Conservation (phyloP, 2,329 filamentous ascomycete genomes). For the Chaetomium sp. region DNA sequence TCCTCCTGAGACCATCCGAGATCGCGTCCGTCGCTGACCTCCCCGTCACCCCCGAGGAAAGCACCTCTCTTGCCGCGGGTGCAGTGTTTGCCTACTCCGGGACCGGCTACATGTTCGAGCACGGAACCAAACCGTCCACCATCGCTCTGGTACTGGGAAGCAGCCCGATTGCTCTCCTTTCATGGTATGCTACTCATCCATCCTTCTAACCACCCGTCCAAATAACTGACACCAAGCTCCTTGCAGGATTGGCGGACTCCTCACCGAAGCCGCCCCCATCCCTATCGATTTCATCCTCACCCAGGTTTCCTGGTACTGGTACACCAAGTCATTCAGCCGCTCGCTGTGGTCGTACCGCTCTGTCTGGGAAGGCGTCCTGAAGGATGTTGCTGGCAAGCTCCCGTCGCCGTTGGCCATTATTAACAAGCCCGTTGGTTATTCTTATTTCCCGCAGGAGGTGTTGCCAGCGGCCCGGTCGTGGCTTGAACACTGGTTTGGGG, state of each 20-base stretch:
- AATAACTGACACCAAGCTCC: not conserved
- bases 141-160: constrained; percentile 48
- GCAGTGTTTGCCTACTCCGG: constrained; percentile 36
- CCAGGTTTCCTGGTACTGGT: constrained; percentile 6
- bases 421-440: constrained; percentile 40
- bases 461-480: constrained; percentile 32
- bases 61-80: constrained; percentile 31
- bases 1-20: constrained; percentile 14
- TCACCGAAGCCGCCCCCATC: not conserved
- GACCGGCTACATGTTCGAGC: constrained; percentile 44
- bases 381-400: constrained; percentile 3
- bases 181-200: constrained; percentile 32
- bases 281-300: constrained; percentile 3
- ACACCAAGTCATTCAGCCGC: not conserved
- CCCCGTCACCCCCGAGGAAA: constrained; percentile 28
- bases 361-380: constrained; percentile 7
- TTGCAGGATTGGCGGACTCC: constrained; percentile 5
- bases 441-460: constrained; percentile 38
- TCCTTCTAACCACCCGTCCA: not conserved
- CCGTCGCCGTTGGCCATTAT: constrained; percentile 10
- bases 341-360: constrained; percentile 3
- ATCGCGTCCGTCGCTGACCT: constrained; percentile 6
- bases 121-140: constrained; percentile 48
- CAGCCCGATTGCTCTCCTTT: constrained; percentile 49
- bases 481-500: constrained; percentile 18